Percentiles rank a stretch among this genome's conserved stretches.
phyloP scores from a whole-genome alignment of 352 stramenopile genomes.

The Globisporangium apiculatum region DNA sequence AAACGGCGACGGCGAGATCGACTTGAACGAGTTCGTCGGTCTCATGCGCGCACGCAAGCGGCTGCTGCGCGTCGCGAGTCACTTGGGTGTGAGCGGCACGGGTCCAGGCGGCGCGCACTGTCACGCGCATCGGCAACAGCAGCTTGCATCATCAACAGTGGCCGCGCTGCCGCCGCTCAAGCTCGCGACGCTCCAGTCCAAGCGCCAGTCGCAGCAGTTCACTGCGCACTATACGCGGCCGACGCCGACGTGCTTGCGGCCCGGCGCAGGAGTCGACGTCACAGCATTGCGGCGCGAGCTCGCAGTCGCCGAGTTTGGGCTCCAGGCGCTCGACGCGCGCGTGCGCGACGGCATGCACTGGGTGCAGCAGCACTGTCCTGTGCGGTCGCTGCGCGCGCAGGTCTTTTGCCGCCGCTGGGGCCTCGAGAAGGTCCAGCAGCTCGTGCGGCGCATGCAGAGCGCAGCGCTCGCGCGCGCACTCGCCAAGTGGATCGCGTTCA shows the following conservation, averaged over 20 bases:
- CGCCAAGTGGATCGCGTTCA: slow-evolving; percentile 62
- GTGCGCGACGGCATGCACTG: slow-evolving; percentile 80
- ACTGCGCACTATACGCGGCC: slow-evolving; percentile 34
- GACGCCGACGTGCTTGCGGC: slow-evolving; percentile 52
- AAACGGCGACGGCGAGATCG: slow-evolving; percentile 66
- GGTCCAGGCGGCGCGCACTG: slow-evolving; percentile 10
- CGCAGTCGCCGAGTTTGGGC: slow-evolving; percentile 65
- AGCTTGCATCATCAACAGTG: slow-evolving; percentile 5
- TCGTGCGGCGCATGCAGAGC: slow-evolving; percentile 63
- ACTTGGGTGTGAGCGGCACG: slow-evolving; percentile 44
- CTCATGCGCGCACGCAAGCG: slow-evolving; percentile 78
- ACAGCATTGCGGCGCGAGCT: slow-evolving; percentile 65
- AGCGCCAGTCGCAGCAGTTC: slow-evolving; percentile 40
- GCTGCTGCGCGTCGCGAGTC: slow-evolving; percentile 57
- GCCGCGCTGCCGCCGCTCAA: slow-evolving; percentile 55
- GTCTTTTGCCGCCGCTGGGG: slow-evolving; percentile 84
- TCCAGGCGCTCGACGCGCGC: slow-evolving; percentile 65
- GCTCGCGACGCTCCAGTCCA: slow-evolving; percentile 31
- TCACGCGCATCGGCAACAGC: not conserved
- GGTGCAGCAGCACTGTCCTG: slow-evolving; percentile 80
- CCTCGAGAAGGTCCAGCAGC: slow-evolving; percentile 71
- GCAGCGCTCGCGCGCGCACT: slow-evolving; percentile 62
- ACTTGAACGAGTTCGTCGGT: slow-evolving; percentile 72
- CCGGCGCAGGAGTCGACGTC: slow-evolving; percentile 39
- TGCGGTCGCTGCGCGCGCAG: slow-evolving; percentile 73